Base-by-base conservation (phyloP, 805 yeast species). In the Debaryomyces maramus region DNA sequence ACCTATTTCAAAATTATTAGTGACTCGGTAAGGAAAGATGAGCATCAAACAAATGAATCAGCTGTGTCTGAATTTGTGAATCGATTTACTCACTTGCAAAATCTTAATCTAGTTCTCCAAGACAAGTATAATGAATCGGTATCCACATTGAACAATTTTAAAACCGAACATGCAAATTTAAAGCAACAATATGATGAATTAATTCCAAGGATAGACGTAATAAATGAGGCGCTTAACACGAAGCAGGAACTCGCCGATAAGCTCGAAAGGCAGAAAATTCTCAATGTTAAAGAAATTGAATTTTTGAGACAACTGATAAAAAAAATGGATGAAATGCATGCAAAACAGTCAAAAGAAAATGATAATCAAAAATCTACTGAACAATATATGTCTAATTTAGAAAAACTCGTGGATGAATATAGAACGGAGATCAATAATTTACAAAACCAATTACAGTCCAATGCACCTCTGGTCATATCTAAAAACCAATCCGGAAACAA, bases 211-310 rank as follows among this genome's bases (percentile, higher is more conserved):
- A 40, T 53, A 3, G 32, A 40, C 1, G 20, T 39, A 1, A 42
- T 59, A 28, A 41, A 47, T n/a, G 38, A 41, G 4, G 46, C 48
- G 14, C 5, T 46, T 4, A 18, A 40, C 1, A 13, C 32, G 1
- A 55, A 53, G 34, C 51, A 55, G 5, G 45, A 46, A 5, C 36
- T 43, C 13, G 47, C 65, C 11, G 55, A 58, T 44, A 60, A 81
- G 40, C 54, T 77, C 5, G 77, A 78, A 35, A 73, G 75, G 38
- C 82, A 80, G 41, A 70, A 70, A 37, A 52, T 64, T 3, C 61
- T 83, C 31, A 74, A 81, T n/a, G 51, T 64, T 17, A 78, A 77
- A 45, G 90, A 85, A 52, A 72, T 81, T 20, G 77, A 71, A 39
- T 70, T 80, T 41, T 60, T 85, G 38, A 66, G 85, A 43, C 69